Percentiles rank a stretch among this genome's conserved stretches.
Conservation (phyloP, 352 stramenopile genomes). For the Phytopythium ostracodes region DNA sequence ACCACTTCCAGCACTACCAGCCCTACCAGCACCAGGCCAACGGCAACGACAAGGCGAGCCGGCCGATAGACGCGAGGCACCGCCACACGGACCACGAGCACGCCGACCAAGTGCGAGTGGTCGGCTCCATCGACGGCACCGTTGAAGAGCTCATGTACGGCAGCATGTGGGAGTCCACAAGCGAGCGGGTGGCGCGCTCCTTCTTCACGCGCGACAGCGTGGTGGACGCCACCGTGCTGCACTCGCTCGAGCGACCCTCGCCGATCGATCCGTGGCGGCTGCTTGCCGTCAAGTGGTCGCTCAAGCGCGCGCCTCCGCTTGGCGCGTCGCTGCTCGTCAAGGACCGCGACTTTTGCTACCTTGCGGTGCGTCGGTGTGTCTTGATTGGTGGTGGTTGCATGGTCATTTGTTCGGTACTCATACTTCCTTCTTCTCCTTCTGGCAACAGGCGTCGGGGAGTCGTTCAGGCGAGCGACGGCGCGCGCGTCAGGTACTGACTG, state of each 20-base stretch:
- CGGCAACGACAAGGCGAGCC: not conserved
- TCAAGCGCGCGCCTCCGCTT: slow-evolving; percentile 30
- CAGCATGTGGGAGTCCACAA: slow-evolving; percentile 29
- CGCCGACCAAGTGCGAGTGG: slow-evolving; percentile 27
- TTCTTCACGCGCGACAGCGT: slow-evolving; percentile 39
- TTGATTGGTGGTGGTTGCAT: not conserved
- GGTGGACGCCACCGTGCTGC: slow-evolving; percentile 36
- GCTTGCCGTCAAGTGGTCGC: slow-evolving; percentile 41
- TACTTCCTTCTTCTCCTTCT: not conserved
- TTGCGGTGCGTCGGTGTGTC: slow-evolving; percentile 16
- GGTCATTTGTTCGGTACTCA: not conserved
- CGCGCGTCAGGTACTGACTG: slow-evolving; percentile 35
- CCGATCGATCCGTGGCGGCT: slow-evolving; percentile 32
- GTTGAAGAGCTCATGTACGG: slow-evolving; percentile 47
- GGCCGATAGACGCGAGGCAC: not conserved
- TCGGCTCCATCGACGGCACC: slow-evolving; percentile 32
- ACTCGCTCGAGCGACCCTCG: slow-evolving; percentile 26
- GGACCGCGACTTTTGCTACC: slow-evolving; percentile 50
- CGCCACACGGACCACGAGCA: slow-evolving; percentile 10
- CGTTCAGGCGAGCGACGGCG: slow-evolving; percentile 23
- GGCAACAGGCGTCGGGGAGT: slow-evolving; percentile 21
- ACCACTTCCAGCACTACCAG: slow-evolving; percentile 9
- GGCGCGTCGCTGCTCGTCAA: slow-evolving; percentile 30
- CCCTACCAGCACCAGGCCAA: not conserved
- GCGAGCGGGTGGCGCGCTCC: slow-evolving; percentile 24